Base-by-base conservation (phyloP, 2,329 filamentous ascomycete species). In the Epichloe scottii region DNA sequence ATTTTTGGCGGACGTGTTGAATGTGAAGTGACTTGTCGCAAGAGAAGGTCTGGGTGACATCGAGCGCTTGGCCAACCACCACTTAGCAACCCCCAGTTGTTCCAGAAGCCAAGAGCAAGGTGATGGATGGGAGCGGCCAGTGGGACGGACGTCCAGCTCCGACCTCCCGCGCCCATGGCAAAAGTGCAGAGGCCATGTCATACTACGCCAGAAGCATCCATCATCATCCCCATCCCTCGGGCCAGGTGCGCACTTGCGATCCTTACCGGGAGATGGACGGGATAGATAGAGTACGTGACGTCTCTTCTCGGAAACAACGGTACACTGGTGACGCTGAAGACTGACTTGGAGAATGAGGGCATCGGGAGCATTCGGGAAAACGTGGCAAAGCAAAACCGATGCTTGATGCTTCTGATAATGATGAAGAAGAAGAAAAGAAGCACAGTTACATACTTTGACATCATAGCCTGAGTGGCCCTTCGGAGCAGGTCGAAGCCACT, bases 381-480 rank as follows among this genome's bases (percentile, higher is more conserved):
- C 8, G 26, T 10, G 26, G 26, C 26, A 30, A 30, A 30, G 10
- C 26, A 30, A 11, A 30, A 4, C 26, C 26, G 7, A 26, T 26
- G 26, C 26, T 26, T 5, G 35, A 38, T 38, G 35, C 12, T n/a
- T 38, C 6, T 38, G 4, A 14, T 19, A 19, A 19, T 5, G 19
- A 41, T 41, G 12, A 23, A 23, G 35, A 44, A 49, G 34, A 38
- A 35, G 40, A 35, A 35, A 34, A 7, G 12, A 51, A 15, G 51
- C 15, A 50, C 53, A 37, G 30, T 46, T 52, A 74, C 77, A 64
- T 74, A 80, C 77, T 70, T 81, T 67, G 77, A 80, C 75, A 82
- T 78, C 73, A 81, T 76, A 58, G 74, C 75, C 60, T 81, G 77
- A n/a, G 78, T 82, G 55, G 78, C 78, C 63, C 77, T 71, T 61